phyloP scores from a whole-genome alignment of 1,139 yeast species.

The Kazachstania sp. region DNA sequence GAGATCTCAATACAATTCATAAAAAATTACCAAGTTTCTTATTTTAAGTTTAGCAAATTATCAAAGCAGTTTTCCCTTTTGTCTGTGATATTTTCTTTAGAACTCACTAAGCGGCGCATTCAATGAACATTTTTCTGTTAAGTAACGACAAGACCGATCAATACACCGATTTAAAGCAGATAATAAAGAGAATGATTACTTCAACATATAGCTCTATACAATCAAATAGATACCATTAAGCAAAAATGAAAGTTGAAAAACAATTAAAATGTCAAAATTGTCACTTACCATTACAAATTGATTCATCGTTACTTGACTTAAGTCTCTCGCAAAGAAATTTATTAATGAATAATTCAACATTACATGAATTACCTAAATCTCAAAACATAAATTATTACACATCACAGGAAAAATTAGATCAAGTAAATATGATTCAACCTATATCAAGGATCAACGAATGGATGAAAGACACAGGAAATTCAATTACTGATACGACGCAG shows the following conservation, averaged over 20 bases:
- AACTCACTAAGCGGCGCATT: too few relatives aligned
- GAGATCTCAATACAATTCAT: too few relatives aligned
- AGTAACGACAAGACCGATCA: too few relatives aligned
- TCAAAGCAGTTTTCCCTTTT: too few relatives aligned
- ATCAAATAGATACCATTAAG: neutral
- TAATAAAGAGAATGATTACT: too few relatives aligned
- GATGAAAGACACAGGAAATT: neutral
- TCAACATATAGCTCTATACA: too few relatives aligned
- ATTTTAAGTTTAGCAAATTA: too few relatives aligned
- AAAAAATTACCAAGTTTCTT: too few relatives aligned
- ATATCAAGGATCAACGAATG: constrained; percentile 11
- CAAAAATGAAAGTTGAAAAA: constrained; percentile 1
- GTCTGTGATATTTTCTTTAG: too few relatives aligned
- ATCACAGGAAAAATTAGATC: constrained; percentile 32
- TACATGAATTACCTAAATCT: constrained; percentile 1
- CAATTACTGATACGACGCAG: constrained; percentile 6
- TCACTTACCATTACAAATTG: constrained; percentile 48
- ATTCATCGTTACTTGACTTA: constrained; percentile 44
- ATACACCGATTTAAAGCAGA: too few relatives aligned
- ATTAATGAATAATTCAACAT: constrained; percentile 30
- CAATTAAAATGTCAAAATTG: constrained; percentile 45
- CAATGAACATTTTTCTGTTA: too few relatives aligned
- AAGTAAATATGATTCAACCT: constrained; percentile 25
- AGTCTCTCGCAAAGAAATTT: constrained; percentile 47
- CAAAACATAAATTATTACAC: neutral